These are phyloP conservation scores for Pyrus hybrid DNA, from an alignment of 331 rosid species.

Conservation along the genomic window DNA sequence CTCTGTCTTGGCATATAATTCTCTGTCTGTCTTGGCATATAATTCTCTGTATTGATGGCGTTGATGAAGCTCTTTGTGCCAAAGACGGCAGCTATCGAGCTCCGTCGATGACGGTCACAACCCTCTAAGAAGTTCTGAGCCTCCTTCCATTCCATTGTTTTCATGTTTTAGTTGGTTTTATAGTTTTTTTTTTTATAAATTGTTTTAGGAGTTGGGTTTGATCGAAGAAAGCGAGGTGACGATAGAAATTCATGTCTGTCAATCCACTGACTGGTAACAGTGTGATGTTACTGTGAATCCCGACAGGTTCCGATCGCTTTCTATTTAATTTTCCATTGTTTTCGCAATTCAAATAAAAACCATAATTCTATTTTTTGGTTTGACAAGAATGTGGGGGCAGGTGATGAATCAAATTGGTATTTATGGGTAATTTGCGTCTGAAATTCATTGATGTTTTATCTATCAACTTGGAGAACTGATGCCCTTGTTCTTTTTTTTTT, in stretches of 20 bases:
- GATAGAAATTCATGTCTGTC: slow-evolving; percentile 70
- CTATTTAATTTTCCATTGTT: background rate
- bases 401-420: slow-evolving; percentile 5
- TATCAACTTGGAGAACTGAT: background rate
- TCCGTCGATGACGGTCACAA: slow-evolving; percentile 67
- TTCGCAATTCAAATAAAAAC: background rate
- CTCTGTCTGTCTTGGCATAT: no score
- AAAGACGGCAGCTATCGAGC: slow-evolving; percentile 27
- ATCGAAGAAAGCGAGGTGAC: slow-evolving; percentile 44
- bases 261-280: slow-evolving; percentile 62
- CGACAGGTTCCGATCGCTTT: slow-evolving; percentile 96
- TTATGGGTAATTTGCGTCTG: background rate
- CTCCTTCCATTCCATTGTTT: background rate
- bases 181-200: no score
- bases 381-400: slow-evolving; percentile 7
- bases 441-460: background rate
- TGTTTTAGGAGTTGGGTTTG: background rate
- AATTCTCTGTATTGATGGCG: background rate
- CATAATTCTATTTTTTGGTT: background rate
- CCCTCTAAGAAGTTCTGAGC: slow-evolving; percentile 99
- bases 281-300: slow-evolving; percentile 75
- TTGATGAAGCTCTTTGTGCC: slow-evolving; percentile 58
- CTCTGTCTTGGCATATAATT: background rate
- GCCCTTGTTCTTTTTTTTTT: background rate
- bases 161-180: background rate